phyloP scores from a whole-genome alignment of 371 early-diverging fungal genomes.

The Choanephora cucurbitarum region DNA sequence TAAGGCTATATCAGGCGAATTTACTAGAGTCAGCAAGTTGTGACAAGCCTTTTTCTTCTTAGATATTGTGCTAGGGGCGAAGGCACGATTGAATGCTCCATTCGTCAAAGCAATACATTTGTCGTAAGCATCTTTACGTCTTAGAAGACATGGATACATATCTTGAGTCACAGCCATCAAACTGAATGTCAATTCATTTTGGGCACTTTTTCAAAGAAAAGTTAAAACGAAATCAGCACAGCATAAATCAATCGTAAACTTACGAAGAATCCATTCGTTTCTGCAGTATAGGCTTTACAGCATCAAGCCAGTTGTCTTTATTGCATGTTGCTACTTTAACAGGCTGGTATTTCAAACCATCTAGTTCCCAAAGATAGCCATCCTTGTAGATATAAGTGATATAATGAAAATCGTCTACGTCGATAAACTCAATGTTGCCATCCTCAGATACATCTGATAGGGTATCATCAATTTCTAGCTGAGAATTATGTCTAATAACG shows the following conservation, averaged over 20 bases:
- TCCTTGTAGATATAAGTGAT: conserved; percentile 21
- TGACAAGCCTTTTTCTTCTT: neutral
- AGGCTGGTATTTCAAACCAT: conserved; percentile 18
- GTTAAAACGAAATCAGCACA: neutral
- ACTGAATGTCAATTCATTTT: conserved; percentile 7
- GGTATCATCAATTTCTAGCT: neutral
- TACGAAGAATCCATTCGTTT: conserved; percentile 11
- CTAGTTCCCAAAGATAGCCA: conserved; percentile 22
- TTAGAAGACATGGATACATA: neutral
- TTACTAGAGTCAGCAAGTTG: neutral
- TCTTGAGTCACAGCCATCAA: conserved; percentile 15
- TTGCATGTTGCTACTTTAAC: neutral
- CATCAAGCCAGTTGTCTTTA: conserved; percentile 9
- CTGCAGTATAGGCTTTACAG: conserved; percentile 8
- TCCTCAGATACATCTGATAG: neutral
- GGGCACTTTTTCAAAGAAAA: neutral
- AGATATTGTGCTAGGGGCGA: neutral
- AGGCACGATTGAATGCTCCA: too few relatives aligned
- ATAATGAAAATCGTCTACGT: conserved; percentile 18
- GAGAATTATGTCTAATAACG: neutral
- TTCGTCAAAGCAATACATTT: too few relatives aligned
- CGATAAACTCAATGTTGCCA: neutral
- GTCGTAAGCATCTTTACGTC: neutral
- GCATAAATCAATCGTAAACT: neutral
- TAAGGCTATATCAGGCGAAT: neutral